Conservation (phyloP, 139 green algal species). For the Asterochloris erici region DNA sequence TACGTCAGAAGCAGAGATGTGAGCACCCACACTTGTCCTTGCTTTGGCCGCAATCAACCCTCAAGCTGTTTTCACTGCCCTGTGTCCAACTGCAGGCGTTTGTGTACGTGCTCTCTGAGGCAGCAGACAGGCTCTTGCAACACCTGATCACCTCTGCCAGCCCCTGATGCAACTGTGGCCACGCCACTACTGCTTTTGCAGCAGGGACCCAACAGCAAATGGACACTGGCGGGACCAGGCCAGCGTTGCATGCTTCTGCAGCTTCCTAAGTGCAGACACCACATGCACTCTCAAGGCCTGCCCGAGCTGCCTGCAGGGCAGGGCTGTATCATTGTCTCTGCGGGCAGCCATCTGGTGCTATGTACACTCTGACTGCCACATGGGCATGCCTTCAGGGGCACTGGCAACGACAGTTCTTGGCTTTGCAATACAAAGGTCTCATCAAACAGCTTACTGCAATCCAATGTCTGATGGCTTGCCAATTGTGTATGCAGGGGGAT, state of each 20-base stretch:
- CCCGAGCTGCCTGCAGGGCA: no score
- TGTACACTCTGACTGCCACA: neutral
- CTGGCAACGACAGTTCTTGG: neutral
- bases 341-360: neutral
- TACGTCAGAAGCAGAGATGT: no score
- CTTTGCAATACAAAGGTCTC: neutral
- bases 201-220: neutral
- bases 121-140: no score
- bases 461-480: neutral
- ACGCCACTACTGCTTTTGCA: neutral
- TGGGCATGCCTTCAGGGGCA: neutral
- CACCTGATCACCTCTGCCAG: no score
- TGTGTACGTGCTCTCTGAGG: no score
- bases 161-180: neutral
- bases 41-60: no score
- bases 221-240: no score
- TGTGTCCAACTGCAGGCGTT: no score
- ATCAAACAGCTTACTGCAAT: neutral
- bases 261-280: neutral
- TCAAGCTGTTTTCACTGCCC: no score
- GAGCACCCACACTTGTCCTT: no score
- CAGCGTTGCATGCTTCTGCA: neutral
- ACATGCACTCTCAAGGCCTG: no score
- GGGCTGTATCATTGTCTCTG: no score
- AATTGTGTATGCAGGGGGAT: neutral